These are phyloP conservation scores for Ministeria vibrans DNA, from an alignment of 78 protist species.

Conservation along the genomic window DNA sequence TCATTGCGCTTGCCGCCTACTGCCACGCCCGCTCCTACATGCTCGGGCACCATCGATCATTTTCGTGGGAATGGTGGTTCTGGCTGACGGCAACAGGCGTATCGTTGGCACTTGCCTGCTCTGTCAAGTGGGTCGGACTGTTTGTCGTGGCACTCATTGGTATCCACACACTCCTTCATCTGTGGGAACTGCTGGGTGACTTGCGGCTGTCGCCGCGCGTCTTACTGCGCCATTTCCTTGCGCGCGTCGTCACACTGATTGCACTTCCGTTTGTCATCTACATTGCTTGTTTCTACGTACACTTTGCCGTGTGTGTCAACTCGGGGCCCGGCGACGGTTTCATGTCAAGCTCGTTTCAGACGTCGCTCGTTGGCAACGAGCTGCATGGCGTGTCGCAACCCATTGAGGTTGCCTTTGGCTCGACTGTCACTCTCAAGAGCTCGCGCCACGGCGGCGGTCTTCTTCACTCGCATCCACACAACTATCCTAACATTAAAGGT, in stretches of 20 bases:
- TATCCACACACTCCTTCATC: background rate
- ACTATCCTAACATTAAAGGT: slow-evolving; percentile 5
- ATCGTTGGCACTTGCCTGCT: background rate
- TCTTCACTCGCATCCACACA: slow-evolving; percentile 30
- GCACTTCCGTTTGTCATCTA: slow-evolving; percentile 15
- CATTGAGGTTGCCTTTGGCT: slow-evolving; percentile 14
- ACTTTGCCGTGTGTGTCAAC: slow-evolving; percentile 14
- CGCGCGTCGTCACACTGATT: slow-evolving; percentile 17
- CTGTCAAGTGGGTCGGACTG: slow-evolving; percentile 25
- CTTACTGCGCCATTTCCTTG: background rate
- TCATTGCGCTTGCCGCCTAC: background rate
- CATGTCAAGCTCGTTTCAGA: slow-evolving; percentile 24
- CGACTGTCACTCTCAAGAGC: background rate
- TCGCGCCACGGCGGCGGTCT: slow-evolving; percentile 5
- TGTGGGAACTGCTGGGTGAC: slow-evolving; percentile 32
- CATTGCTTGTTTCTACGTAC: slow-evolving; percentile 19
- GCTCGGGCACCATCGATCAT: too few relatives aligned
- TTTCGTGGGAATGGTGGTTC: background rate
- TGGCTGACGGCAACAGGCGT: background rate
- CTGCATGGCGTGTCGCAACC: background rate
- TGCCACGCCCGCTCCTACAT: background rate
- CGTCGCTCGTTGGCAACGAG: slow-evolving; percentile 16
- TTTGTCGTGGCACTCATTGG: slow-evolving; percentile 12
- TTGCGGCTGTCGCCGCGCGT: background rate
- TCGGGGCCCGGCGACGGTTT: slow-evolving; percentile 33